phyloP scores from a whole-genome alignment of 192 early-diverging fungal species.

The Coemansia sp. region DNA sequence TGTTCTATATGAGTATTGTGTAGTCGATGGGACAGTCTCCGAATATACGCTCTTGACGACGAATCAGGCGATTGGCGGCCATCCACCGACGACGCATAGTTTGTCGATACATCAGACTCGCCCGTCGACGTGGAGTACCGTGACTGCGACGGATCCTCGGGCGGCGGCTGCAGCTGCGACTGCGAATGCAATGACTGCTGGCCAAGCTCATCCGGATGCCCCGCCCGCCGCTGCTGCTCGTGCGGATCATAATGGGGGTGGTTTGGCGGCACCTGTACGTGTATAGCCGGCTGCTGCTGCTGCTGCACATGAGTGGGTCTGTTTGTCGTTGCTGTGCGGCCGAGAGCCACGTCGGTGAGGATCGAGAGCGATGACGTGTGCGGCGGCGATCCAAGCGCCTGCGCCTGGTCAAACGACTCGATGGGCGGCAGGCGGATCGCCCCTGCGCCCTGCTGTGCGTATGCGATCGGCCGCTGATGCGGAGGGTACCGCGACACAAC shows the following conservation, averaged over 20 bases:
- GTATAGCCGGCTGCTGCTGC: conserved; percentile 1
- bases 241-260: background rate
- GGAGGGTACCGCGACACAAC: background rate
- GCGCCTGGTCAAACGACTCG: conserved; percentile 38
- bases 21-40: conserved; percentile 12
- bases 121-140: conserved; percentile 5
- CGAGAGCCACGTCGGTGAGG: conserved; percentile 23
- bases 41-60: conserved; percentile 8
- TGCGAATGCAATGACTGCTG: no score
- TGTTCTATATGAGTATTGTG: conserved; percentile 27
- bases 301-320: background rate
- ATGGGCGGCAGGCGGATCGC: conserved; percentile 46
- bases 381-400: conserved; percentile 11
- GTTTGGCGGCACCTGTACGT: conserved; percentile 6
- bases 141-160: conserved; percentile 9
- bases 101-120: conserved; percentile 13
- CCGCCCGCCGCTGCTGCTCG: background rate
- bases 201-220: conserved; percentile 1
- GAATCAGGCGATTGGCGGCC: conserved; percentile 7
- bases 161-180: conserved; percentile 8
- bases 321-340: conserved; percentile 7
- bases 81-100: conserved; percentile 13
- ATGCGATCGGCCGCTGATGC: background rate
- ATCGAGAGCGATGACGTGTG: conserved; percentile 18
- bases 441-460: background rate